Evolutionary conservation across 148 eudicot genomes (phyloP), one percentile per base, ranked within the genome.

Genomic region (Diospyros kaki): DNA sequence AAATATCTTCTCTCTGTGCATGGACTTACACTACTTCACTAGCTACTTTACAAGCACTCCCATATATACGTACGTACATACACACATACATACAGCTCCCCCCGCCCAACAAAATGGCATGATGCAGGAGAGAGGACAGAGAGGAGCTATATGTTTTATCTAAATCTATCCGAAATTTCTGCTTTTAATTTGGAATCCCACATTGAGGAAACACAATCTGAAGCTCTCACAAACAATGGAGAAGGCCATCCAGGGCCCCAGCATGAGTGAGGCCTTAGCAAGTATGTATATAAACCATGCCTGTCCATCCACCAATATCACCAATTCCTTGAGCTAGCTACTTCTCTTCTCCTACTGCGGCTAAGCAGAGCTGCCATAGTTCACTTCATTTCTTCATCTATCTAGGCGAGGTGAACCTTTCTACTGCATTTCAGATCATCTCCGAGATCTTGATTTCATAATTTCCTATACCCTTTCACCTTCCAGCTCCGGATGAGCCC

Each of bases 241-340:
- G 77, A 62, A 69, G 68, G 67, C 66, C 81, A 63, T 77, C 73
- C 9, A 63, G 72, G 78, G 78, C 52, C 84, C 86, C 82, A 77
- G 75, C 65, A 28, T 28, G 28, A 28, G 18, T 64, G 79, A 68
- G 76, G 61, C 78, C 73, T 78, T 46, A 0, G 18, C 76, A 66
- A 59, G 64, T 74, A 72, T 84, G 83, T 85, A 85, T 75, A 28
- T 28, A 84, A 82, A 81, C 75, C 74, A 68, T 61, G 67, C 56
- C 13, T 69, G 40, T 64, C 81, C 75, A 75, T 59, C 61, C 63
- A 68, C 11, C 69, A 78, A 83, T 73, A 69, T 72, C 84, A 84
- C 78, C 79, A 76, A 78, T 41, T 66, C 42, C 60, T 62, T 74
- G 45, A 11, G 42, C 17, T 4, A 39, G 9, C 45, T 40, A 54